Evolutionary conservation across 73 alveolate genomes (phyloP).

Genomic region (Breviolum minutum): DNA sequence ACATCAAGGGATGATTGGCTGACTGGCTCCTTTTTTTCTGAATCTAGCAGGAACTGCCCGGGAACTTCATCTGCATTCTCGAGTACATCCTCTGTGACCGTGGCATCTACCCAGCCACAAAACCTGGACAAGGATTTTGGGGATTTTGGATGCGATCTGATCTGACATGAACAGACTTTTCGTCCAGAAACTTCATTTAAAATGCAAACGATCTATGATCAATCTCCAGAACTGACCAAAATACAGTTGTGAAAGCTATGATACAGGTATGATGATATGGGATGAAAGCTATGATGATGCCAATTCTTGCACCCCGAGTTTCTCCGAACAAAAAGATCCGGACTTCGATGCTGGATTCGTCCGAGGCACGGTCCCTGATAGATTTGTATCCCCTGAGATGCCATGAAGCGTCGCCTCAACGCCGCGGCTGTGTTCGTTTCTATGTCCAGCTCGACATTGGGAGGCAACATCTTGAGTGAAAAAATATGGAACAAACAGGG

Average conservation of each 20-base stretch:
- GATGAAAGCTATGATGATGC: no score
- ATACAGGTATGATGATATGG: no score
- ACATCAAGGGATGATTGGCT: background rate
- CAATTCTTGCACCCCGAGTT: background rate
- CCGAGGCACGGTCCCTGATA: constrained; percentile 33
- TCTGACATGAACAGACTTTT: background rate
- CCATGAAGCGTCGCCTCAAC: constrained; percentile 24
- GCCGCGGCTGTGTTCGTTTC: background rate
- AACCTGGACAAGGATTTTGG: constrained; percentile 54
- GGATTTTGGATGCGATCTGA: background rate
- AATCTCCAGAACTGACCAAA: no score
- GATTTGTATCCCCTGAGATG: background rate
- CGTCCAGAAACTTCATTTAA: background rate
- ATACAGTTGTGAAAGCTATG: no score
- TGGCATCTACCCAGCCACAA: constrained; percentile 76
- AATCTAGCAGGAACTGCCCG: constrained; percentile 33
- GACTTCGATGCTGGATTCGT: background rate
- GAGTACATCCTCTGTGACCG: constrained; percentile 40
- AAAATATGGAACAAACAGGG: no score
- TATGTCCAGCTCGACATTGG: background rate
- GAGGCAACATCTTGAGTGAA: no score
- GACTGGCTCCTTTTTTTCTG: background rate
- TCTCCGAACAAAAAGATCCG: background rate
- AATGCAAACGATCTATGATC: no score
- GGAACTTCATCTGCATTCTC: constrained; percentile 51